Conservation (phyloP, 768 basidiomycete species). For the Fibroporia radiculosa region DNA sequence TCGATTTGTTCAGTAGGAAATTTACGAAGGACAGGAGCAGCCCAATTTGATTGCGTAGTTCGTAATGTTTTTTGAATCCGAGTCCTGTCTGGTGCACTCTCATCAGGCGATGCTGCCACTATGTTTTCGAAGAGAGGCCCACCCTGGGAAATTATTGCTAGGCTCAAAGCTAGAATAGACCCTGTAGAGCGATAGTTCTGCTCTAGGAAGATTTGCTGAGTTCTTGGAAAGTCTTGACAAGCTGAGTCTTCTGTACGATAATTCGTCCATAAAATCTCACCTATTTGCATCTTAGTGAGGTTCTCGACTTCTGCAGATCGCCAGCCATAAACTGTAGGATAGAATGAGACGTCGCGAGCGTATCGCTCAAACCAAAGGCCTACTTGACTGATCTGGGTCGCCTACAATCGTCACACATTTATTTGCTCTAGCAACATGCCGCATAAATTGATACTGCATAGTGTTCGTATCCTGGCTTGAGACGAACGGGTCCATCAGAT, state of each 20-base stretch:
- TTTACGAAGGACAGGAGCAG: conserved; percentile 46
- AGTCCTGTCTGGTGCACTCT: conserved; percentile 45
- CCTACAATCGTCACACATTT: conserved; percentile 74
- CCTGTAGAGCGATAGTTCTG: conserved; percentile 84
- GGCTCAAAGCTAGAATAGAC: conserved; percentile 60
- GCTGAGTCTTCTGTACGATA: background rate
- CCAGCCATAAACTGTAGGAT: conserved; percentile 69
- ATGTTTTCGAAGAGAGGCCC: background rate
- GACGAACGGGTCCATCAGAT: background rate
- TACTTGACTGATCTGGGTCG: conserved; percentile 87
- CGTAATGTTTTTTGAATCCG: conserved; percentile 69
- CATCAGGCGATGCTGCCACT: background rate
- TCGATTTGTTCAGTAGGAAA: conserved; percentile 55
- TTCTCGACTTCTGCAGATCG: conserved; percentile 74
- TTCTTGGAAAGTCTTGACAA: conserved; percentile 53
- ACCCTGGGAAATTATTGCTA: conserved; percentile 84
- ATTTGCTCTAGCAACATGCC: conserved; percentile 43
- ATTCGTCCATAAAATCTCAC: conserved; percentile 22
- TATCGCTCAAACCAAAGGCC: conserved; percentile 6
- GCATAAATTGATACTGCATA: conserved; percentile 78
- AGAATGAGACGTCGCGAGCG: background rate
- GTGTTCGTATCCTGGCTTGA: conserved; percentile 72
- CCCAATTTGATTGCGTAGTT: conserved; percentile 59
- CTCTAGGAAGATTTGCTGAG: conserved; percentile 67
- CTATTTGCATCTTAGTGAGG: conserved; percentile 61